A percentile compares a stretch with the other conserved stretches of the same genome.
Evolutionary conservation across 768 basidiomycete genomes (phyloP).

Genomic region (Boletus vermiculosoides): DNA sequence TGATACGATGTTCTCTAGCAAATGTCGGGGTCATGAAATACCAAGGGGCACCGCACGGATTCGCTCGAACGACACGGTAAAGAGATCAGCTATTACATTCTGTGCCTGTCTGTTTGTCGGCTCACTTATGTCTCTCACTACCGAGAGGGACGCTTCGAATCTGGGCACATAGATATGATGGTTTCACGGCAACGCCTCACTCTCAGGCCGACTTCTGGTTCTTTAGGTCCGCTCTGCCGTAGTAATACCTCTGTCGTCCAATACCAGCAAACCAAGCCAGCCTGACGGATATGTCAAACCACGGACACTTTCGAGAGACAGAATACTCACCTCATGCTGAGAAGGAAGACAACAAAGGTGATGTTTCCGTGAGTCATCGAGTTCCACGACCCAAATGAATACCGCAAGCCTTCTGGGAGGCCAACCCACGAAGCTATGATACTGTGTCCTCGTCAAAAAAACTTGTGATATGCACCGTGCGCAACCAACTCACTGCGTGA

Average conservation of each 20-base stretch:
- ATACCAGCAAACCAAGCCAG: slow-evolving; percentile 56
- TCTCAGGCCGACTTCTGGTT: slow-evolving; percentile 16
- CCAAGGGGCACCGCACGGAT: slow-evolving; percentile 53
- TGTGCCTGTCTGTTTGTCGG: background rate
- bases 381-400: slow-evolving; percentile 58
- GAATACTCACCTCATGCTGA: slow-evolving; percentile 49
- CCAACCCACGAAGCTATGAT: slow-evolving; percentile 55
- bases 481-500: slow-evolving; percentile 53
- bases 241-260: slow-evolving; percentile 46
- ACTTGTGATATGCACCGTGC: background rate
- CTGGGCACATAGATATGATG: background rate
- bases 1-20: slow-evolving; percentile 32
- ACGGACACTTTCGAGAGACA: background rate
- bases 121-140: background rate
- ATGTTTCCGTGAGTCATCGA: slow-evolving; percentile 76
- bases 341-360: slow-evolving; percentile 56
- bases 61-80: slow-evolving; percentile 28
- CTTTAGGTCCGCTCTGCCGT: slow-evolving; percentile 23
- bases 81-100: background rate
- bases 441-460: slow-evolving; percentile 37
- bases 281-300: slow-evolving; percentile 30
- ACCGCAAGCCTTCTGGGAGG: slow-evolving; percentile 56
- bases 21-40: slow-evolving; percentile 57
- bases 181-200: background rate
- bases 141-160: background rate